These are phyloP conservation scores for Draba incana DNA, from an alignment of 345 rosid species.

Conservation along the genomic window DNA sequence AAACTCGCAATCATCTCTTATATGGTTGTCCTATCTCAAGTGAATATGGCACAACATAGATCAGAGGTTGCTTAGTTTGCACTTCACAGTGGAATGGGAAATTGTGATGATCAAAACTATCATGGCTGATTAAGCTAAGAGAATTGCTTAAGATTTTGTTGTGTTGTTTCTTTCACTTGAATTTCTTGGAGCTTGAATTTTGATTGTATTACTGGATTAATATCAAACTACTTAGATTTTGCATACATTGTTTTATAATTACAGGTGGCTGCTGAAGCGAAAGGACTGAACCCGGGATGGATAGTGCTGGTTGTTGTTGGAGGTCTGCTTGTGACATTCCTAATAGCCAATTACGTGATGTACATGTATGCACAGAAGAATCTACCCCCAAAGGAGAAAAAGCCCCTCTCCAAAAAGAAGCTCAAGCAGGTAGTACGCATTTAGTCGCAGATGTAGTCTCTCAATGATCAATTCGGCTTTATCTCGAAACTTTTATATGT, in stretches of 20 bases:
- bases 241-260: neutral
- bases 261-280: slow-evolving; percentile 43
- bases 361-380: slow-evolving; percentile 67
- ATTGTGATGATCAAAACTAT: too few relatives aligned
- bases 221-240: too few relatives aligned
- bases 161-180: too few relatives aligned
- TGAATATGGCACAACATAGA: too few relatives aligned
- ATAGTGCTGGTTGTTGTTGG: slow-evolving; percentile 67
- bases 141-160: too few relatives aligned
- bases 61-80: too few relatives aligned
- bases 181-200: too few relatives aligned
- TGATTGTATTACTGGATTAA: too few relatives aligned
- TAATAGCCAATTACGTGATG: slow-evolving; percentile 57
- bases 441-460: neutral
- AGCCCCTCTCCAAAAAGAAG: slow-evolving; percentile 73
- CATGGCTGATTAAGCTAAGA: too few relatives aligned
- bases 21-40: too few relatives aligned
- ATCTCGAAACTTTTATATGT: neutral
- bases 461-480: neutral
- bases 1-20: too few relatives aligned
- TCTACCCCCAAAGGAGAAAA: slow-evolving; percentile 71
- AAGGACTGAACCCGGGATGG: slow-evolving; percentile 70
- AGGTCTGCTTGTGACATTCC: slow-evolving; percentile 58
- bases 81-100: too few relatives aligned
- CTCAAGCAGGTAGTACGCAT: slow-evolving; percentile 66